These are phyloP conservation scores for Arthrobotrys musiformis DNA, from an alignment of 2,329 filamentous ascomycete species.

Conservation along the genomic window DNA sequence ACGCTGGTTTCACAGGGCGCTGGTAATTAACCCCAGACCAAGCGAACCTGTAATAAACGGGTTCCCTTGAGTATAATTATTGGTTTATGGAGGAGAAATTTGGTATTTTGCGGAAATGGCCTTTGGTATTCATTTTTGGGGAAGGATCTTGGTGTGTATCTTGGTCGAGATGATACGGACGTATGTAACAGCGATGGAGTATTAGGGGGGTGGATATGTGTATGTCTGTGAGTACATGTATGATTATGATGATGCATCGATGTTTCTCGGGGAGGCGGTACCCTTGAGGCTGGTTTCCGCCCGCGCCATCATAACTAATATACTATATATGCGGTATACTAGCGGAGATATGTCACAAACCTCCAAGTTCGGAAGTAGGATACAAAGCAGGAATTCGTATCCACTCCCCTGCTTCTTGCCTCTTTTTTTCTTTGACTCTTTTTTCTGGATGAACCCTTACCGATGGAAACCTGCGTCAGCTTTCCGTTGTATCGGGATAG, in stretches of 20 bases:
- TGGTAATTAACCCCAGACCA: slow-evolving; percentile 43
- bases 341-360: slow-evolving; percentile 7
- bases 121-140: too few relatives aligned
- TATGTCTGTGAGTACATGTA: background rate
- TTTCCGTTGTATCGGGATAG: slow-evolving; percentile 36
- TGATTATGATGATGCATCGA: too few relatives aligned
- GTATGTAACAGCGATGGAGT: too few relatives aligned
- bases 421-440: background rate
- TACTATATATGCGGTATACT: background rate
- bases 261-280: slow-evolving; percentile 23
- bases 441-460: slow-evolving; percentile 18
- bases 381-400: slow-evolving; percentile 52
- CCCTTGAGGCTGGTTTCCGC: slow-evolving; percentile 30
- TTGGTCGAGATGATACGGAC: too few relatives aligned
- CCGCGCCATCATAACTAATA: slow-evolving; percentile 8
- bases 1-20: slow-evolving; percentile 52
- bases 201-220: background rate
- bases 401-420: slow-evolving; percentile 11
- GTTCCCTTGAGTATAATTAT: background rate
- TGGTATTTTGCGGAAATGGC: too few relatives aligned
- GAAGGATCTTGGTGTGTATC: too few relatives aligned
- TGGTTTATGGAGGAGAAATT: background rate
- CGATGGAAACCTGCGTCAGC: slow-evolving; percentile 34
- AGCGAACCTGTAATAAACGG: slow-evolving; percentile 15
- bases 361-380: slow-evolving; percentile 36